A percentile compares a stretch with the other conserved stretches of the same genome.
phyloP scores from a whole-genome alignment of 305 asterid genomes.

The Fraxinus latifolia region DNA sequence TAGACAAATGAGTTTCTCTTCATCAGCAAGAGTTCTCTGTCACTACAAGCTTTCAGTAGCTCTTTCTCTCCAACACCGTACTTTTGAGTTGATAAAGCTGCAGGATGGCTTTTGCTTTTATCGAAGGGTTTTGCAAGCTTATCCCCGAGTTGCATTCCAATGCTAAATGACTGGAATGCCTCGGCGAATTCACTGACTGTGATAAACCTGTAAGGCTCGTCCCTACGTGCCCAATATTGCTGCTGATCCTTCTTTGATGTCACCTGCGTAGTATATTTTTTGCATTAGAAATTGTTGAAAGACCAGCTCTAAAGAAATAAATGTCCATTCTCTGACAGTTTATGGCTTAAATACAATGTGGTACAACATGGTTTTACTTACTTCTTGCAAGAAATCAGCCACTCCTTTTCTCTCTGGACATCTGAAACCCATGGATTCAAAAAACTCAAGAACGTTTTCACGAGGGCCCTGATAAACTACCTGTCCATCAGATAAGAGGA shows the following conservation, averaged over 20 bases:
- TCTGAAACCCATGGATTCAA: conserved; percentile 71
- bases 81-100: conserved; percentile 32
- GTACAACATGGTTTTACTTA: conserved; percentile 25
- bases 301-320: neutral
- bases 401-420: conserved; percentile 82
- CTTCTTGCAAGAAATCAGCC: conserved; percentile 94
- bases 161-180: conserved; percentile 28
- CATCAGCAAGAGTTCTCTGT: conserved; percentile 33
- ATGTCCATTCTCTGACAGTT: neutral
- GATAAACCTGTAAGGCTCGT: conserved; percentile 29
- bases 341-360: neutral
- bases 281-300: neutral
- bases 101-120: conserved; percentile 36
- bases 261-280: conserved; percentile 20
- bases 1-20: conserved; percentile 38
- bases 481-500: conserved; percentile 68
- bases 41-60: conserved; percentile 32
- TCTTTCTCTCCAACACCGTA: conserved; percentile 30
- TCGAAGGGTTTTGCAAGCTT: conserved; percentile 30
- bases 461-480: conserved; percentile 79
- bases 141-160: conserved; percentile 25
- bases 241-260: conserved; percentile 38
- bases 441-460: conserved; percentile 62
- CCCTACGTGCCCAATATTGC: conserved; percentile 33
- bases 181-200: conserved; percentile 30